phyloP scores from a whole-genome alignment of 306 rosid genomes.

The Medicago ruthenica region DNA sequence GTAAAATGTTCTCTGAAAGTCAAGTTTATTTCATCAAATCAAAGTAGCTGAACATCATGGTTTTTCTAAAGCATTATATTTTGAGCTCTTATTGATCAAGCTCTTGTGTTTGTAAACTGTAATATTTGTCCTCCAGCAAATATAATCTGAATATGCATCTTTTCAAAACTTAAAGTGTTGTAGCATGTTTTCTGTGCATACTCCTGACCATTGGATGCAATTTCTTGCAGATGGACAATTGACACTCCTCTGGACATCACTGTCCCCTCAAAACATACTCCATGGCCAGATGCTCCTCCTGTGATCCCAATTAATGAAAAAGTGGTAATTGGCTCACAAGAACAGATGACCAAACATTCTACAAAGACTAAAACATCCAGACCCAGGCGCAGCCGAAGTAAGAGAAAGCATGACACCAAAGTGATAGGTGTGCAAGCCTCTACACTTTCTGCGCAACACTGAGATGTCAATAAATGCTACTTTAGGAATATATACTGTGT shows the following conservation, averaged over 20 bases:
- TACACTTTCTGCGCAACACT: slow-evolving; percentile 58
- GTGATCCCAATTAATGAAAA: slow-evolving; percentile 61
- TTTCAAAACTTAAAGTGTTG: not conserved
- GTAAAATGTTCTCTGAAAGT: not conserved
- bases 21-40: not conserved
- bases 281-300: slow-evolving; percentile 90
- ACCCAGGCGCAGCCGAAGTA: slow-evolving; percentile 65
- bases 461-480: slow-evolving; percentile 44
- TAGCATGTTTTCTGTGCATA: slow-evolving; percentile 1
- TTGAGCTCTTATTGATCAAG: not conserved
- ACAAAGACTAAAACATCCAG: slow-evolving; percentile 66
- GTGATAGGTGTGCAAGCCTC: slow-evolving; percentile 56
- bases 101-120: not conserved
- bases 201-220: slow-evolving; percentile 26
- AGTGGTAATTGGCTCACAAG: slow-evolving; percentile 41
- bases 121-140: slow-evolving; percentile 10
- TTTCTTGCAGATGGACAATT: slow-evolving; percentile 70
- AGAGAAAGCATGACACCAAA: slow-evolving; percentile 72
- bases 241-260: slow-evolving; percentile 81
- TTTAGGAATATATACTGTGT: slow-evolving; percentile 37
- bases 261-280: slow-evolving; percentile 76
- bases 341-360: slow-evolving; percentile 54
- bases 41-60: not conserved
- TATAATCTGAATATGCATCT: not conserved
- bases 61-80: not conserved